Evolutionary conservation across 257 asterid species (phyloP).

Genomic region (Fraxinus pennsylvanica): DNA sequence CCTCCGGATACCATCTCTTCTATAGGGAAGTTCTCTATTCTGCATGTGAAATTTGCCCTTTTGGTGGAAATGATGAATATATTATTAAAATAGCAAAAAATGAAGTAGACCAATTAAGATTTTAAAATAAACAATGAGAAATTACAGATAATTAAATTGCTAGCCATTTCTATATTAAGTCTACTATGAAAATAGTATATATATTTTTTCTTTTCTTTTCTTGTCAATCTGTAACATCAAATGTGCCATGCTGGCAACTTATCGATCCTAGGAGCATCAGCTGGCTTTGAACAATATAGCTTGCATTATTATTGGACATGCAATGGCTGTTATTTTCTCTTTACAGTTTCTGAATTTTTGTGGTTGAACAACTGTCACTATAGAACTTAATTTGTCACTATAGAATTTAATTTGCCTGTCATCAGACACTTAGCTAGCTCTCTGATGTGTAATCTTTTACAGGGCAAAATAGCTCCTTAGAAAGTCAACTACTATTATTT

Average conservation of each 20-base stretch:
- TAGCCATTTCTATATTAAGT: not conserved
- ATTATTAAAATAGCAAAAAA: no score
- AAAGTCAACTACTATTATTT: not conserved
- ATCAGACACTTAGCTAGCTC: not conserved
- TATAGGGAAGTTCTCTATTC: not conserved
- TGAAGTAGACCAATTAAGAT: not conserved
- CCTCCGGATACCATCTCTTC: not conserved
- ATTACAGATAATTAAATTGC: not conserved
- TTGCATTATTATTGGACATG: not conserved
- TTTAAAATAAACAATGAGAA: no score
- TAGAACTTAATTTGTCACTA: no score
- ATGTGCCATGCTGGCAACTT: no score
- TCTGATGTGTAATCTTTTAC: not conserved
- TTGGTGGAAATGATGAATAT: not conserved
- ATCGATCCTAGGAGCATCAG: not conserved
- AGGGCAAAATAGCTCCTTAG: not conserved
- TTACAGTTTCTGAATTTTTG: not conserved
- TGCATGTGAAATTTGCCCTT: not conserved
- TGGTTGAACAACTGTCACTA: not conserved
- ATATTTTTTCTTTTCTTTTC: no score
- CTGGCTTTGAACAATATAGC: not conserved
- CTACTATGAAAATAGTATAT: no score
- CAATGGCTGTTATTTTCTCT: not conserved
- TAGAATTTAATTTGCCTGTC: not conserved
- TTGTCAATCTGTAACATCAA: no score